Evolutionary conservation across 805 yeast species (phyloP).

Genomic region (Yamadazyma endophytica): DNA sequence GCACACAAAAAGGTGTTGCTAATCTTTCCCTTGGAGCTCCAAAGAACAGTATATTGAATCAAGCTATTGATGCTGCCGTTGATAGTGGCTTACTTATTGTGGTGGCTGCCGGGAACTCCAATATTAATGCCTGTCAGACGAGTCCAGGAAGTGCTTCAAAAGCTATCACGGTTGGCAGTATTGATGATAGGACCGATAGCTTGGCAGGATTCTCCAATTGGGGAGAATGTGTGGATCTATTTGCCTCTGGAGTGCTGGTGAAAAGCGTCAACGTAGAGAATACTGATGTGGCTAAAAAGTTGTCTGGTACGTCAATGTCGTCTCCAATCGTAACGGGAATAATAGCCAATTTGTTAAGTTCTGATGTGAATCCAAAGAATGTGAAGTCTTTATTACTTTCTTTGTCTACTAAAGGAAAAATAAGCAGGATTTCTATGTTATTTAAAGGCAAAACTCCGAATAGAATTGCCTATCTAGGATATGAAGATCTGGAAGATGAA

Average conservation of each 20-base stretch:
- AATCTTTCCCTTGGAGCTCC: constrained; percentile 80
- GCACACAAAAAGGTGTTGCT: constrained; percentile 51
- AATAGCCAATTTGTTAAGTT: constrained; percentile 50
- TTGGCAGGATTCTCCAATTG: constrained; percentile 83
- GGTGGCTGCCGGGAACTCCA: constrained; percentile 85
- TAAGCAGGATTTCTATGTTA: constrained; percentile 43
- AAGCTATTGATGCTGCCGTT: constrained; percentile 72
- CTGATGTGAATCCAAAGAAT: constrained; percentile 43
- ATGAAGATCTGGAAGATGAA: neutral
- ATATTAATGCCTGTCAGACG: constrained; percentile 71
- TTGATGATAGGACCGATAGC: constrained; percentile 67
- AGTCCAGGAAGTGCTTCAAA: constrained; percentile 78
- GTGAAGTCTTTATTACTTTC: constrained; percentile 41
- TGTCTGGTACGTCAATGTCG: constrained; percentile 83
- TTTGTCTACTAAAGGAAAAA: constrained; percentile 43
- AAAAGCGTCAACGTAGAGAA: constrained; percentile 46
- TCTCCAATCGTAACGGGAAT: constrained; percentile 72
- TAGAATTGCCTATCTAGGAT: constrained; percentile 38
- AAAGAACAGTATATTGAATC: constrained; percentile 60
- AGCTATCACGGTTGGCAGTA: constrained; percentile 84
- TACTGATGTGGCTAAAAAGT: constrained; percentile 18
- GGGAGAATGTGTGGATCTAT: constrained; percentile 87
- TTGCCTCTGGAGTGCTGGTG: constrained; percentile 76
- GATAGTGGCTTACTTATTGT: constrained; percentile 68
- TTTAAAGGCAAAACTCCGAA: constrained; percentile 59